Evolutionary conservation across 164 flowering plant genomes (phyloP).

Genomic region (Umbellularia californica): DNA sequence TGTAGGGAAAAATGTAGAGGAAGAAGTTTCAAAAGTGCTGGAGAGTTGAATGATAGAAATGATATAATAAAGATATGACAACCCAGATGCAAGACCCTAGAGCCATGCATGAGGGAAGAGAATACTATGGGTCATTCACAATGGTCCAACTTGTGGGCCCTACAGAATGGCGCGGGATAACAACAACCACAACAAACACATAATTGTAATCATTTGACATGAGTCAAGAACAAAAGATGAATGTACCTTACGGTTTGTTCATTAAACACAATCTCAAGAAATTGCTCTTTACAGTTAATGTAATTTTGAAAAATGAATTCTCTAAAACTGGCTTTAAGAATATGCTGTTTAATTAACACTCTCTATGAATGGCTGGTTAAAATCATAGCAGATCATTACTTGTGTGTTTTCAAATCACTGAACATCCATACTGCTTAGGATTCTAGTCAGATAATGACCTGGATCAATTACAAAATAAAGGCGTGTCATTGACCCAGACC

Average conservation of each 20-base stretch:
- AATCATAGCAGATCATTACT: too few species aligned
- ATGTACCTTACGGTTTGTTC: background rate
- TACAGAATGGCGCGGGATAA: background rate
- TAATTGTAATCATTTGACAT: background rate
- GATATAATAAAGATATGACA: background rate
- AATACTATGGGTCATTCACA: too few species aligned
- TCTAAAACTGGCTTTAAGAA: background rate
- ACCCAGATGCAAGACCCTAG: background rate
- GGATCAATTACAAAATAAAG: too few species aligned
- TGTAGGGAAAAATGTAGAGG: slow-evolving; percentile 1
- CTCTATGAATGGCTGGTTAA: too few species aligned
- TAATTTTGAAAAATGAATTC: background rate
- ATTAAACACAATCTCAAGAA: background rate
- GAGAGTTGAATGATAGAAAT: background rate
- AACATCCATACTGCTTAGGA: too few species aligned
- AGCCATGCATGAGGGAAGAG: too few species aligned
- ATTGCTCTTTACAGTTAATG: background rate
- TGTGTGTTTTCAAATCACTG: too few species aligned
- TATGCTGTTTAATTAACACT: too few species aligned
- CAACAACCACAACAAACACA: background rate
- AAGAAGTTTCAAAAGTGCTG: background rate
- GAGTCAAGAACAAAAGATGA: background rate
- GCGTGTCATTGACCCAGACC: too few species aligned
- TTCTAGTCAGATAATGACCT: too few species aligned
- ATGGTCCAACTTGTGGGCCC: background rate